phyloP scores from a whole-genome alignment of 2,329 filamentous ascomycete genomes.

The Ceratocystis ficicola region DNA sequence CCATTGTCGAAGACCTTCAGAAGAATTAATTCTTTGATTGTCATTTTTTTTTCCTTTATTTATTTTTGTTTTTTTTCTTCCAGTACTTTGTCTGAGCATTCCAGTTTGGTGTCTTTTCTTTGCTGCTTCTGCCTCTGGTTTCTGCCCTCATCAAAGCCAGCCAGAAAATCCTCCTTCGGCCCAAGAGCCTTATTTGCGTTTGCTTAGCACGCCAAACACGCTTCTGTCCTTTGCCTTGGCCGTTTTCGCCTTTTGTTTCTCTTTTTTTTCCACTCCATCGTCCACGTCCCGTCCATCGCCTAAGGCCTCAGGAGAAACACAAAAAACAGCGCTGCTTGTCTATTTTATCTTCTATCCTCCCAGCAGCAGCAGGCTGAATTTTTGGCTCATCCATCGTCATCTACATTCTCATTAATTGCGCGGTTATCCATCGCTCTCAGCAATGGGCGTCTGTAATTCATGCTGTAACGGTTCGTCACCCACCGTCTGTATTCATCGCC shows the following conservation, averaged over 20 bases:
- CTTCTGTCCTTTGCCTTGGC: neutral
- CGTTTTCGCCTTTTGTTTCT: neutral
- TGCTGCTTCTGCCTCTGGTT: neutral
- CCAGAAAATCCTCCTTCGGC: neutral
- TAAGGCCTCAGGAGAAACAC: neutral
- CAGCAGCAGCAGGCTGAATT: neutral
- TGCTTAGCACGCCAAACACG: constrained; percentile 19
- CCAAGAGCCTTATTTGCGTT: neutral
- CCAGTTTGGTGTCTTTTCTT: neutral
- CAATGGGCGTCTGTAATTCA: constrained; percentile 52
- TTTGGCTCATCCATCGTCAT: constrained; percentile 4
- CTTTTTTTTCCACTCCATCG: neutral
- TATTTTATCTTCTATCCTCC: constrained; percentile 5
- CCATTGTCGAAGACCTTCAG: neutral
- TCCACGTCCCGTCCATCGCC: neutral
- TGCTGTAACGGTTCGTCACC: constrained; percentile 42
- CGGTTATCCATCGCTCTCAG: constrained; percentile 18
- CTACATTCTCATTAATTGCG: constrained; percentile 17
- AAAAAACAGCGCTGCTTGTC: neutral
- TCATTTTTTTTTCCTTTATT: neutral
- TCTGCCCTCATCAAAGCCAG: neutral
- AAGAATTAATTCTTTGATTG: neutral
- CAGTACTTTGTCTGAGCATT: neutral
- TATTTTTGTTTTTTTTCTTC: neutral
- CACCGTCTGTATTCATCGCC: neutral